Evolutionary conservation across 2,329 filamentous ascomycete species (phyloP).

Genomic region (Aspergillus brunneoviolaceus): DNA sequence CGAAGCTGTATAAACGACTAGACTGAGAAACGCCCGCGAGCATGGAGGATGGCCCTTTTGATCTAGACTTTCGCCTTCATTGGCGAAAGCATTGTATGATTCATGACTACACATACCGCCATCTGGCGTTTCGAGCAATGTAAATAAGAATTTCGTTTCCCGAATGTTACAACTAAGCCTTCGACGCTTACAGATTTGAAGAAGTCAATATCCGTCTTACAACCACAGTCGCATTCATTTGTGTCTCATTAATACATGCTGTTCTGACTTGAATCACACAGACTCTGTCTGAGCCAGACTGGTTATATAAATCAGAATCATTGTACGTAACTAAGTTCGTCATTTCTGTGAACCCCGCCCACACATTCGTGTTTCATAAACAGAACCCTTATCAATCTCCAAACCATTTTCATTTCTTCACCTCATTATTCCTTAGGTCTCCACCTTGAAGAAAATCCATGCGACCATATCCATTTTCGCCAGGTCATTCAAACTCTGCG

Average conservation of each 20-base stretch:
- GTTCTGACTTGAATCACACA: slow-evolving; percentile 16
- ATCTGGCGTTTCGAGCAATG: not conserved
- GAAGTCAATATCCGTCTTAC: not conserved
- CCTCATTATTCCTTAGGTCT: not conserved
- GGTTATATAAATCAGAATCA: slow-evolving; percentile 18
- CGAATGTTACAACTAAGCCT: no score
- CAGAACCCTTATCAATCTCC: not conserved
- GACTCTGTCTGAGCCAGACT: slow-evolving; percentile 4
- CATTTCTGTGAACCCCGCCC: not conserved
- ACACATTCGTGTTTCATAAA: not conserved
- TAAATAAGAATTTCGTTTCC: no score
- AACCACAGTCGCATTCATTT: slow-evolving; percentile 12
- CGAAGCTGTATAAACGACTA: slow-evolving; percentile 29
- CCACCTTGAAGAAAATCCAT: not conserved
- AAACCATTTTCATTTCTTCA: not conserved
- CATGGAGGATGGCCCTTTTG: not conserved
- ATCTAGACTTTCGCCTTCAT: not conserved
- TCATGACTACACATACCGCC: not conserved
- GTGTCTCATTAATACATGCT: slow-evolving; percentile 24
- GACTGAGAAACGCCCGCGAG: not conserved
- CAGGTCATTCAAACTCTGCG: not conserved
- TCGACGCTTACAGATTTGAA: not conserved
- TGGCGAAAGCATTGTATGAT: not conserved
- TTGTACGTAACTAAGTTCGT: slow-evolving; percentile 19
- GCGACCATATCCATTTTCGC: not conserved